Base-by-base conservation (phyloP, 768 basidiomycete species). In the Termitomyces sp. region DNA sequence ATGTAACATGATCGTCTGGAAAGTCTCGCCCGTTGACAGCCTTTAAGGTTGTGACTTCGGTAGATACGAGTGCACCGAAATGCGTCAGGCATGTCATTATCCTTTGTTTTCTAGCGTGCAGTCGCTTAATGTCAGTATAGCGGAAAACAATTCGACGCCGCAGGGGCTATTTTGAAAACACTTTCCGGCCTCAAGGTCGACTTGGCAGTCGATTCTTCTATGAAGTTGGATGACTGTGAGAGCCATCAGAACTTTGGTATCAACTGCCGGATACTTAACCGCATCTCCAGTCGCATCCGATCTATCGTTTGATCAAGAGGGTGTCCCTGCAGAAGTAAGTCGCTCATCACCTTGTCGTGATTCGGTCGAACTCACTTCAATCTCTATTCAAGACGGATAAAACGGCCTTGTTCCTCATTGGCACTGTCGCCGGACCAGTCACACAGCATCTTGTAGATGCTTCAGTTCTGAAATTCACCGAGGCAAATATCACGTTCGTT, bases 221-320 rank as follows among this genome's bases (percentile, higher is more conserved):
- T 86, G 46, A 81, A 80, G 65, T 69, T 90, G 40, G 88, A 90
- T 66, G 85, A 89, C 58, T 90, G 85, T 86, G 61, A 65, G 81
- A 60, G 2, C 45, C 3, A 35, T 44, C 20, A 55, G 18, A 33
- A n/a, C 56, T 36, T 9, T n/a, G 1, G 28, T 53, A 28, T 38
- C 32, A 49, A 53, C 22, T 36, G 54, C 28, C 13, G 33, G 35
- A 36, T 38, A 53, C 60, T 56, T 10, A 16, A 32, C 43, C 20
- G 32, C 54, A 43, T 36, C n/a, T 38, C 20, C 57, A 86, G 84
- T 78, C 63, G 67, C 79, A 13, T 84, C 82, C 4, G 77, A 79
- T 46, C 72, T 89, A 33, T 67, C 78, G 13, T 87, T 89, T 70
- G 68, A 72, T 26, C 87, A 89, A 64, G 74, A 68, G 49, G 74